Conservation (phyloP, 1,284 basidiomycete species). For the Termitomyces sp. region DNA sequence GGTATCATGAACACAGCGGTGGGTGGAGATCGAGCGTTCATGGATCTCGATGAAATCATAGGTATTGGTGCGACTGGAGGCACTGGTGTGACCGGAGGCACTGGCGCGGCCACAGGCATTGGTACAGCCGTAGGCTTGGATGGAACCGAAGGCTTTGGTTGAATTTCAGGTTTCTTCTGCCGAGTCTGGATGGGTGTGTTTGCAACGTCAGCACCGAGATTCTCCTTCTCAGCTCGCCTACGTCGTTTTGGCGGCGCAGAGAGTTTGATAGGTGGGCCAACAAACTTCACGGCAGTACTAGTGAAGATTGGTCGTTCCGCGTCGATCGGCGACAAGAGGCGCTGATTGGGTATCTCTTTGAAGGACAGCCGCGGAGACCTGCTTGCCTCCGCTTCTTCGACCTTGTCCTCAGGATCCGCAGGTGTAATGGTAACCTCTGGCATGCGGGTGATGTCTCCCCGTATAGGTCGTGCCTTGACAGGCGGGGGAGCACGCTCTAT, state of each 20-base stretch:
- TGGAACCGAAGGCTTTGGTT: neutral
- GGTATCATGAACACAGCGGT: slow-evolving; percentile 1
- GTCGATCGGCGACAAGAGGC: neutral
- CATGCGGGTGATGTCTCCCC: neutral
- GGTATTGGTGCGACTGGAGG: neutral
- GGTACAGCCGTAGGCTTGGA: neutral
- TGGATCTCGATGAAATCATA: neutral
- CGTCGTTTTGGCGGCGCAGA: neutral
- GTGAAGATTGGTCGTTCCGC: neutral
- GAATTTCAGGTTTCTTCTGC: neutral
- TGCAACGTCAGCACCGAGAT: neutral
- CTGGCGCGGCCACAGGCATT: neutral
- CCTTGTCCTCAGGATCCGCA: neutral
- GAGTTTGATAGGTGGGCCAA: neutral
- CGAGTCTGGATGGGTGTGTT: too few relatives aligned
- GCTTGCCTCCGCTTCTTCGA: neutral
- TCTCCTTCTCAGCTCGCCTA: neutral
- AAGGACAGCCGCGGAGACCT: neutral
- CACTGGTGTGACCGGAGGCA: neutral
- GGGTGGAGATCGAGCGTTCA: neutral
- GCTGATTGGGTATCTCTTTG: neutral
- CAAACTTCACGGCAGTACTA: neutral
- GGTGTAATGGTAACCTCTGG: neutral
- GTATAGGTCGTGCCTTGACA: neutral
- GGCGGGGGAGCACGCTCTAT: neutral